phyloP scores from a whole-genome alignment of 768 basidiomycete genomes.

The Vararia minispora region DNA sequence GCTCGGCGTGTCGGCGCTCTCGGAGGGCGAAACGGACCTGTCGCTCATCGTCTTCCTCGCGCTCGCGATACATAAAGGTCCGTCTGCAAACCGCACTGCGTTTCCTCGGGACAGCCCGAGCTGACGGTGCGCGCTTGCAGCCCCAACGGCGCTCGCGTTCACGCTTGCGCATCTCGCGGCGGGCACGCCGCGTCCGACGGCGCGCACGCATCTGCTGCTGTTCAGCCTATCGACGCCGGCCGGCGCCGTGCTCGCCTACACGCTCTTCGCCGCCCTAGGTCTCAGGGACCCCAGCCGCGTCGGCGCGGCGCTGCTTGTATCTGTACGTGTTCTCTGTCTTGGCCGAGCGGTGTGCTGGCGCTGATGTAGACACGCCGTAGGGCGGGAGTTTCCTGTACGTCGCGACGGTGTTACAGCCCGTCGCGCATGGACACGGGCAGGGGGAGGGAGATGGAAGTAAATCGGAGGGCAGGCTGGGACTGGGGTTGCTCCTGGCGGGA shows the following conservation, averaged over 20 bases:
- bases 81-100: background rate
- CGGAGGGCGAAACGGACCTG: conserved; percentile 27
- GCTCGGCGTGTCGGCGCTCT: conserved; percentile 66
- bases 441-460: conserved; percentile 7
- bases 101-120: background rate
- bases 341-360: background rate
- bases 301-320: conserved; percentile 72
- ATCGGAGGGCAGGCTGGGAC: too few species aligned
- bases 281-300: conserved; percentile 42
- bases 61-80: conserved; percentile 85
- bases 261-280: conserved; percentile 46
- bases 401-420: conserved; percentile 78
- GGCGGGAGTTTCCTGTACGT: conserved; percentile 94
- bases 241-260: conserved; percentile 69
- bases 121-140: conserved; percentile 27
- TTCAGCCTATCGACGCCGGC: conserved; percentile 83
- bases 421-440: conserved; percentile 27
- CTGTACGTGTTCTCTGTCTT: conserved; percentile 32
- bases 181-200: conserved; percentile 53
- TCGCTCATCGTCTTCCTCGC: conserved; percentile 86
- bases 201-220: conserved; percentile 60
- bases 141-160: conserved; percentile 84
- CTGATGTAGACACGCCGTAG: conserved; percentile 25
- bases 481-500: conserved; percentile 7
- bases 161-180: conserved; percentile 76